Conservation (phyloP, 495 filamentous ascomycete species). For the Recurvomyces mirabilis region DNA sequence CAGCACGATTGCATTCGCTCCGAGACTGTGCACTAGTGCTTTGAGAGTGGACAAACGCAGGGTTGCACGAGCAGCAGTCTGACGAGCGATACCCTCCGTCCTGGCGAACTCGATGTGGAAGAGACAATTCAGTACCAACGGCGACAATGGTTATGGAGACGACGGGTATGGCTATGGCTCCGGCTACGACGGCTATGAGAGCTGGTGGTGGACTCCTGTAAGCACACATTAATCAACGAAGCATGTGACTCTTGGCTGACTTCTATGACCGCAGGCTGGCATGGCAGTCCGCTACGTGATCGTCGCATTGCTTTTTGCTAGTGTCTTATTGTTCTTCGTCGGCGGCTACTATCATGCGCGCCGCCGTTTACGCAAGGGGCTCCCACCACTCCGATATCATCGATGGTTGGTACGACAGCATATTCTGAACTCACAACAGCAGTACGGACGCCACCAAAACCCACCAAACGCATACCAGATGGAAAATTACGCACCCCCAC, state of each 20-base stretch:
- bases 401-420: conserved; percentile 39
- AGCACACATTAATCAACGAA: neutral
- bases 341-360: conserved; percentile 54
- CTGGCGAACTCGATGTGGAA: too few species aligned
- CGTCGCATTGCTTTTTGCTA: conserved; percentile 39
- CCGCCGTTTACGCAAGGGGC: conserved; percentile 48
- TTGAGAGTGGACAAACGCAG: too few species aligned
- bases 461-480: conserved; percentile 4
- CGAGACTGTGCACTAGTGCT: too few species aligned
- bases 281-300: conserved; percentile 58
- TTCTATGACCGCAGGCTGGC: conserved; percentile 39
- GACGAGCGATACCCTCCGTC: too few species aligned
- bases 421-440: neutral
- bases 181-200: neutral
- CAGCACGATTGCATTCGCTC: too few species aligned
- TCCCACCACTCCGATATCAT: conserved; percentile 55
- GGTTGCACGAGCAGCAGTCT: too few species aligned
- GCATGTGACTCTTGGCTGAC: neutral
- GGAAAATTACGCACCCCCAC: conserved; percentile 15
- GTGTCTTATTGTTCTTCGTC: conserved; percentile 41
- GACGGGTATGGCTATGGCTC: neutral
- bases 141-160: conserved; percentile 1
- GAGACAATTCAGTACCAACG: too few species aligned
- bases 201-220: conserved; percentile 20
- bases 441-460: neutral